Evolutionary conservation across 1,139 yeast species (phyloP).

Genomic region (Taphrina betulina): DNA sequence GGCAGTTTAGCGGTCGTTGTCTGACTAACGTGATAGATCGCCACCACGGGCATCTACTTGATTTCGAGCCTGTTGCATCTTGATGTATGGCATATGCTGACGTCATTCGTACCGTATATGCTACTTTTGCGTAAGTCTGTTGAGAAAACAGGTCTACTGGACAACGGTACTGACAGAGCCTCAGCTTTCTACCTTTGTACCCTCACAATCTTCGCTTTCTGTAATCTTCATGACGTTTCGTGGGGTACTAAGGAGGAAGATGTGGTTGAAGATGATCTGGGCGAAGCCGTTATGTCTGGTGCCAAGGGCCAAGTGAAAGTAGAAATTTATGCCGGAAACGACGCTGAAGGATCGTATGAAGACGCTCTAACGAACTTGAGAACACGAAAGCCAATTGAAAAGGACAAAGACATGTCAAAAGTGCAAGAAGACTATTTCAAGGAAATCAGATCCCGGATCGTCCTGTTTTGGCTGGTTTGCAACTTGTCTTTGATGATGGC

Average conservation of each 20-base stretch:
- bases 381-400: constrained; percentile 58
- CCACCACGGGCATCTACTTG: constrained; percentile 86
- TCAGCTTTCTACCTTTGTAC: constrained; percentile 91
- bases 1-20: not conserved
- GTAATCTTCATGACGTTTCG: constrained; percentile 81
- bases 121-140: no score
- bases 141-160: no score
- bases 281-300: constrained; percentile 53
- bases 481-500: constrained; percentile 19
- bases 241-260: constrained; percentile 92
- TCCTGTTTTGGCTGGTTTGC: constrained; percentile 77
- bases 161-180: no score
- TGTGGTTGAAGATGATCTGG: constrained; percentile 63
- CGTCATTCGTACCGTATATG: constrained; percentile 79
- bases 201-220: constrained; percentile 70
- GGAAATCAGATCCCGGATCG: constrained; percentile 90
- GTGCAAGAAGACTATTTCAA: constrained; percentile 77
- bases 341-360: constrained; percentile 82
- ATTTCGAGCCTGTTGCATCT: constrained; percentile 71
- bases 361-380: constrained; percentile 72
- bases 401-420: constrained; percentile 1
- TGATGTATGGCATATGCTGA: constrained; percentile 94
- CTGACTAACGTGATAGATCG: constrained; percentile 76
- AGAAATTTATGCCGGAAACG: constrained; percentile 88
- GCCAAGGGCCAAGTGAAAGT: constrained; percentile 64